Conservation (phyloP, 1,284 basidiomycete genomes). For the Calocybe gambosa region DNA sequence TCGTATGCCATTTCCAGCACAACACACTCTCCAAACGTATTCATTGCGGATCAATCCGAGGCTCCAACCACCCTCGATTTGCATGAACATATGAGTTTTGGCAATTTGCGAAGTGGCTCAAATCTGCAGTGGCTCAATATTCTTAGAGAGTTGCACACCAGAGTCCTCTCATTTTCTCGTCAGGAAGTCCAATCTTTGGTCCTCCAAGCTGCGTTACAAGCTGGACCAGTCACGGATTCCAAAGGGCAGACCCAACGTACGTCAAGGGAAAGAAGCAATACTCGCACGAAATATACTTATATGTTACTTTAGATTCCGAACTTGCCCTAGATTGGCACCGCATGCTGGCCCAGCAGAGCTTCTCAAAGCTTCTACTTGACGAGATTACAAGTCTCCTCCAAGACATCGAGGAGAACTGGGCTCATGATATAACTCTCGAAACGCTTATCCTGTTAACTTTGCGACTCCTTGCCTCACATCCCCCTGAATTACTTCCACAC, state of each 20-base stretch:
- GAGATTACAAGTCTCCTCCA: constrained; percentile 24
- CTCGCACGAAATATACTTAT: not conserved
- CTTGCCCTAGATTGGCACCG: constrained; percentile 34
- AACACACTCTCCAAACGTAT: constrained; percentile 35
- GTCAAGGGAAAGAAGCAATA: constrained; percentile 15
- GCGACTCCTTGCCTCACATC: constrained; percentile 6
- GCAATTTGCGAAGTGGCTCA: constrained; percentile 35
- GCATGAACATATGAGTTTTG: constrained; percentile 40
- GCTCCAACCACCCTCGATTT: constrained; percentile 31
- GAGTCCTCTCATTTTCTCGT: constrained; percentile 29
- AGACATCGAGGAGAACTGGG: constrained; percentile 34
- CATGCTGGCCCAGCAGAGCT: constrained; percentile 13
- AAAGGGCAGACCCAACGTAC: constrained; percentile 29
- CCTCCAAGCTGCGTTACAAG: constrained; percentile 36
- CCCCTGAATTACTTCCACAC: not conserved
- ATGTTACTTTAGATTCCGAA: not conserved
- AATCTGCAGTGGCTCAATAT: constrained; percentile 47
- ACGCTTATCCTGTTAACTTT: constrained; percentile 28
- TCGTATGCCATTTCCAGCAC: constrained; percentile 18
- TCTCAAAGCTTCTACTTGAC: constrained; percentile 27
- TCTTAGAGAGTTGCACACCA: constrained; percentile 31
- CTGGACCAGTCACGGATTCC: constrained; percentile 26
- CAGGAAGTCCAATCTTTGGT: constrained; percentile 35
- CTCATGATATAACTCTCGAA: constrained; percentile 29
- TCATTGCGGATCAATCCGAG: constrained; percentile 34